Conservation (phyloP, 177 flowering plant species). For the Telopea speciosissima region DNA sequence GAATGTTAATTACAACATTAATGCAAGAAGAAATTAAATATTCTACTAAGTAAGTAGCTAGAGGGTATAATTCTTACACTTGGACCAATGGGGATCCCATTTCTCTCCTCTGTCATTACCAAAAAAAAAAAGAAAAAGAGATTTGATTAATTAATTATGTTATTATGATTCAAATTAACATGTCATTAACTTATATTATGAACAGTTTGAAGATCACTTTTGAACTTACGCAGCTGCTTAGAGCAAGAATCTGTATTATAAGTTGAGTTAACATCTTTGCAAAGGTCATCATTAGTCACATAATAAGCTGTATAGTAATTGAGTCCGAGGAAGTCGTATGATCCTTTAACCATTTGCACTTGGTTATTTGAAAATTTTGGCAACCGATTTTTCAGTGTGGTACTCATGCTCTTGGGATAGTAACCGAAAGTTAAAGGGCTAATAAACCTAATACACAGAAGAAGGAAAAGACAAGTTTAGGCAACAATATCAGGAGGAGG, state of each 20-base stretch:
- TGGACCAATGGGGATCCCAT: constrained; percentile 36
- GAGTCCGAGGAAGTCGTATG: constrained; percentile 55
- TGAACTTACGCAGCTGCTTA: background rate
- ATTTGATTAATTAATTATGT: no score
- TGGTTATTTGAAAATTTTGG: constrained; percentile 41
- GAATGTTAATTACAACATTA: no score
- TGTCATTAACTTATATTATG: no score
- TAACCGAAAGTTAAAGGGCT: constrained; percentile 43
- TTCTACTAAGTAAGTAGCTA: no score
- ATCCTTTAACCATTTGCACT: constrained; percentile 37
- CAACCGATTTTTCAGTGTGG: constrained; percentile 31
- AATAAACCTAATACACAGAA: constrained; percentile 45
- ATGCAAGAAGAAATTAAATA: background rate
- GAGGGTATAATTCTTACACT: constrained; percentile 12
- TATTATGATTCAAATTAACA: no score
- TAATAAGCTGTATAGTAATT: constrained; percentile 53
- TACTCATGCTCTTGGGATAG: constrained; percentile 42
- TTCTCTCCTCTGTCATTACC: background rate
- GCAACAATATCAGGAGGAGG: no score
- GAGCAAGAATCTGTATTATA: constrained; percentile 29
- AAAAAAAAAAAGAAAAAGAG: no score
- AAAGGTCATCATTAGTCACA: constrained; percentile 19
- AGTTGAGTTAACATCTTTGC: constrained; percentile 12
- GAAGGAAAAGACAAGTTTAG: no score
- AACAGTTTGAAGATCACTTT: no score